These are phyloP conservation scores for Lipomyces mesembrius DNA, from an alignment of 805 yeast species.

Conservation along the genomic window DNA sequence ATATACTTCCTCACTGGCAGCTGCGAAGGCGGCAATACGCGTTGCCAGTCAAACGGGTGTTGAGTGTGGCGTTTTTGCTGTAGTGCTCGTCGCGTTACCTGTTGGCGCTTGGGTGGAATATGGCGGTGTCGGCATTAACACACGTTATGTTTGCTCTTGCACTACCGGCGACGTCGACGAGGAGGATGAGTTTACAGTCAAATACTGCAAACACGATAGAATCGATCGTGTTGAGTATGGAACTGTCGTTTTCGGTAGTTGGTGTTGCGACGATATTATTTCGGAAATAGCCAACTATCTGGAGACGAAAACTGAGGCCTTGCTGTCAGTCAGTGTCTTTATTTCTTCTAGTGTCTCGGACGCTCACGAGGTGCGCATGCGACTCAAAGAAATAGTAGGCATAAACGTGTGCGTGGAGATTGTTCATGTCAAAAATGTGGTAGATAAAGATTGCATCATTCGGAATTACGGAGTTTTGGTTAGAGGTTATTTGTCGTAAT, in stretches of 20 bases:
- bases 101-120: constrained; percentile 70
- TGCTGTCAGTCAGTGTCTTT: constrained; percentile 4
- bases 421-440: constrained; percentile 4
- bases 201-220: background rate
- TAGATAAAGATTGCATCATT: background rate
- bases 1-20: constrained; percentile 13
- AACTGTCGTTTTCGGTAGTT: constrained; percentile 1
- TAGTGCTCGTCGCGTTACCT: constrained; percentile 64
- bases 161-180: constrained; percentile 47
- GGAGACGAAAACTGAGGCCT: background rate
- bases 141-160: constrained; percentile 43
- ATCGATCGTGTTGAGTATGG: constrained; percentile 7
- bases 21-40: constrained; percentile 46
- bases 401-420: background rate
- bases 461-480: constrained; percentile 9
- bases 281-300: background rate
- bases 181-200: constrained; percentile 34
- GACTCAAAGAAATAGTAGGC: constrained; percentile 2
- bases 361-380: background rate
- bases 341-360: background rate
- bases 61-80: constrained; percentile 52
- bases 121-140: constrained; percentile 63
- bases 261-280: constrained; percentile 1
- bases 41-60: constrained; percentile 19
- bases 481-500: background rate